phyloP scores from a whole-genome alignment of 129 eudicot genomes.

The Artemisia tridentata region DNA sequence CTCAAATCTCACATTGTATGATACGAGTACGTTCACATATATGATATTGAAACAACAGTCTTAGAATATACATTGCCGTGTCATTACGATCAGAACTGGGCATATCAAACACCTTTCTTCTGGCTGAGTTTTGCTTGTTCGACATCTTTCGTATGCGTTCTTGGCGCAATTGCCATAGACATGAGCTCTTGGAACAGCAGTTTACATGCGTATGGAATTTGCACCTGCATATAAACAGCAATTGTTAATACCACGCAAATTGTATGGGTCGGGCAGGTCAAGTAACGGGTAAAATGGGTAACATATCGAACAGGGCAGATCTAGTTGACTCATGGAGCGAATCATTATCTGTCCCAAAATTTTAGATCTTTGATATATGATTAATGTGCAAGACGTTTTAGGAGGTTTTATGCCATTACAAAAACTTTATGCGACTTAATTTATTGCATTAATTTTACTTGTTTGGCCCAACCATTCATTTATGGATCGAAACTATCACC shows the following conservation, averaged over 20 bases:
- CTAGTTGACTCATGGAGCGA: no score
- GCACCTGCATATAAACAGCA: constrained; percentile 47
- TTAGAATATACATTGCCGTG: background rate
- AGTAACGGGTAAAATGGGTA: background rate
- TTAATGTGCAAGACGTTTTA: no score
- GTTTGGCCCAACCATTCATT: no score
- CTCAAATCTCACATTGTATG: background rate
- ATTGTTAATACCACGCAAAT: background rate
- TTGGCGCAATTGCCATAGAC: constrained; percentile 95
- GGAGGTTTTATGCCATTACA: no score
- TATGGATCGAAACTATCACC: background rate
- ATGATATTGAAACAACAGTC: background rate
- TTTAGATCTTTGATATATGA: no score
- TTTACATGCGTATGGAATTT: constrained; percentile 88
- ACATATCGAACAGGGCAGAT: no score
- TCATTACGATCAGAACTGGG: constrained; percentile 9
- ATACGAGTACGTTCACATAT: background rate
- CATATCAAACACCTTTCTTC: constrained; percentile 54
- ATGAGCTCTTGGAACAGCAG: constrained; percentile 96
- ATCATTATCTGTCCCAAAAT: no score
- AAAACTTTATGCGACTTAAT: no score
- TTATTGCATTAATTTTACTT: no score
- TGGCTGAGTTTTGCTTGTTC: constrained; percentile 53
- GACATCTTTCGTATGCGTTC: constrained; percentile 86
- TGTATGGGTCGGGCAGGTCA: background rate